Conservation (phyloP, 257 asterid species). For the Solanum sitiens region DNA sequence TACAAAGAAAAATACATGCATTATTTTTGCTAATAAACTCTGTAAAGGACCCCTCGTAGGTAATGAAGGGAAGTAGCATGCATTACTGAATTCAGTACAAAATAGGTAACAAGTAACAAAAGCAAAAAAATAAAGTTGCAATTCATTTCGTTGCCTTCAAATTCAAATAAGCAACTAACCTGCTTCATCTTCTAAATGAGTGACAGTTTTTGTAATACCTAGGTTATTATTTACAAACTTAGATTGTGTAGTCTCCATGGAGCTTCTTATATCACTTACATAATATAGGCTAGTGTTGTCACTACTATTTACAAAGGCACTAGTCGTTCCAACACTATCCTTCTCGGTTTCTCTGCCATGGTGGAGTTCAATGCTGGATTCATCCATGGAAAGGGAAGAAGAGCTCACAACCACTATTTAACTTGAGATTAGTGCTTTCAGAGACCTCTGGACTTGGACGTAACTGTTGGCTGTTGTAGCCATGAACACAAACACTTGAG, state of each 20-base stretch:
- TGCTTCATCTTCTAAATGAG: conserved; percentile 17
- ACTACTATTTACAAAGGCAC: conserved; percentile 38
- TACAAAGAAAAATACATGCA: too few relatives aligned
- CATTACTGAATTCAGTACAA: neutral
- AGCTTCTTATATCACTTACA: conserved; percentile 43
- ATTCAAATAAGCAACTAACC: conserved; percentile 15
- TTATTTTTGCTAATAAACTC: too few relatives aligned
- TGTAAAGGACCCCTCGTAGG: too few relatives aligned
- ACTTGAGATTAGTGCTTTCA: conserved; percentile 14
- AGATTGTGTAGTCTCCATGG: conserved; percentile 19
- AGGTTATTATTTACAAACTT: conserved; percentile 42
- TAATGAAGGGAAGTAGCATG: neutral
- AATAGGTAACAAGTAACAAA: neutral
- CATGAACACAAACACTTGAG: neutral
- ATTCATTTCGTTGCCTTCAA: conserved; percentile 38
- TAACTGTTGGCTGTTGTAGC: conserved; percentile 17
- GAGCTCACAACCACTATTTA: conserved; percentile 14
- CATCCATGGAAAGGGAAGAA: conserved; percentile 25
- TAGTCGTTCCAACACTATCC: conserved; percentile 26
- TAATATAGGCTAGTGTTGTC: conserved; percentile 24
- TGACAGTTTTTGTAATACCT: conserved; percentile 28
- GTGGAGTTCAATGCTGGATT: conserved; percentile 16
- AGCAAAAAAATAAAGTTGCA: neutral
- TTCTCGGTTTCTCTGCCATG: conserved; percentile 11
- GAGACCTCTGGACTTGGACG: conserved; percentile 18